These are phyloP conservation scores for Coemansia sp. DNA, from an alignment of 192 early-diverging fungal species.

Conservation along the genomic window DNA sequence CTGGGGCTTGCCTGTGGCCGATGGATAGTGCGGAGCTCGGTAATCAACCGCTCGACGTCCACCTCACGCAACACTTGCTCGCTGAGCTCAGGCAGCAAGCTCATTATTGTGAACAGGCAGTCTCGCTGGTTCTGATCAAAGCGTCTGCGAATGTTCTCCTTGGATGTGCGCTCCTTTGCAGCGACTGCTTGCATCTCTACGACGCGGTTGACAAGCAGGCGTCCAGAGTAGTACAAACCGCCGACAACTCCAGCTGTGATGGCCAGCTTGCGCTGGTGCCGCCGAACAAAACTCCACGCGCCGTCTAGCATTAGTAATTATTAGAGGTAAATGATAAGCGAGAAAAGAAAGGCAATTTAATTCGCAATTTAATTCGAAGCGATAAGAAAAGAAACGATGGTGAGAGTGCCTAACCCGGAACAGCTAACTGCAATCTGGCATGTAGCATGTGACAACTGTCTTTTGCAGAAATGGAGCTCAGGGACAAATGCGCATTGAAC, in stretches of 20 bases:
- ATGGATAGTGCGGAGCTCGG: conserved; percentile 55
- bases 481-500: not conserved
- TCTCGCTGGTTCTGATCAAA: conserved; percentile 96
- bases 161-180: conserved; percentile 63
- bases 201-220: conserved; percentile 75
- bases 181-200: conserved; percentile 72
- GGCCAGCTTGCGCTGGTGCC: conserved; percentile 67
- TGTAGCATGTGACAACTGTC: not conserved
- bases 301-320: conserved; percentile 48
- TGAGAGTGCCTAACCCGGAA: not conserved
- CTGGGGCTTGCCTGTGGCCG: conserved; percentile 10
- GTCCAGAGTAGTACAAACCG: conserved; percentile 72
- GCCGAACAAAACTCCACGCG: conserved; percentile 65
- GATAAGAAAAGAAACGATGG: not conserved
- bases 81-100: conserved; percentile 78
- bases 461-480: not conserved
- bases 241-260: conserved; percentile 73
- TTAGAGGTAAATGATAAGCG: not conserved
- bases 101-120: conserved; percentile 83
- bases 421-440: not conserved
- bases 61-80: conserved; percentile 78
- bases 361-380: not conserved
- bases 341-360: not conserved
- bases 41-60: conserved; percentile 73
- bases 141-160: conserved; percentile 76